A percentile compares a stretch with the other conserved stretches of the same genome.
phyloP scores from a whole-genome alignment of 78 protist species.

The Dictyostelium brefeldianum region DNA sequence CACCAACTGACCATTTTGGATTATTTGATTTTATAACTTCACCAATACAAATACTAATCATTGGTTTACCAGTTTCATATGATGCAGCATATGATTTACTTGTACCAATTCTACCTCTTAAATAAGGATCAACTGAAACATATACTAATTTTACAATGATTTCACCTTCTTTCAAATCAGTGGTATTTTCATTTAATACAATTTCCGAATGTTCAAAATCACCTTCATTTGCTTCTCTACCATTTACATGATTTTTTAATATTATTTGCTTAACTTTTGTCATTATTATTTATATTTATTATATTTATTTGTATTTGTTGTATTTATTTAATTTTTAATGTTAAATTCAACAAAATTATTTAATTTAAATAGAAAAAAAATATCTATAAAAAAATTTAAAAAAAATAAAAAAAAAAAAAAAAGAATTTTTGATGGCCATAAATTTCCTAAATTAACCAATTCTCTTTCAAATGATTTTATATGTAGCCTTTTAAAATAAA shows the following conservation, averaged over 20 bases:
- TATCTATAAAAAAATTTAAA: too few species aligned
- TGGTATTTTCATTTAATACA: neutral
- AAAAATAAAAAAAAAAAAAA: too few species aligned
- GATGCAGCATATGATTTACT: neutral
- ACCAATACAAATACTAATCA: neutral
- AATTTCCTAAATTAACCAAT: too few species aligned
- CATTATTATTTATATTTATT: too few species aligned
- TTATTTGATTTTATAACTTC: neutral
- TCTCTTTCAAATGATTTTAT: too few species aligned
- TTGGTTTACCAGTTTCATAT: constrained; percentile 26
- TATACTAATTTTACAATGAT: neutral
- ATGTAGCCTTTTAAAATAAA: too few species aligned
- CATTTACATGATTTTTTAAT: neutral
- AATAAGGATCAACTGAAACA: constrained; percentile 37
- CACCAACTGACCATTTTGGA: constrained; percentile 14
- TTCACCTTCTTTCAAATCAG: constrained; percentile 7
- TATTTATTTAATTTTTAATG: too few species aligned
- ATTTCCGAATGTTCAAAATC: neutral
- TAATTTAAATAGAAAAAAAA: too few species aligned
- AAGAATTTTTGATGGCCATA: too few species aligned
- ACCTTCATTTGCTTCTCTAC: neutral
- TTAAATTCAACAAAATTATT: too few species aligned
- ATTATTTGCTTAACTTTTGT: neutral
- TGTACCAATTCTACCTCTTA: constrained; percentile 40
- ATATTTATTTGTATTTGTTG: too few species aligned